phyloP scores from a whole-genome alignment of 2,329 filamentous ascomycete genomes.

The Calonectria pseudoturangicola region DNA sequence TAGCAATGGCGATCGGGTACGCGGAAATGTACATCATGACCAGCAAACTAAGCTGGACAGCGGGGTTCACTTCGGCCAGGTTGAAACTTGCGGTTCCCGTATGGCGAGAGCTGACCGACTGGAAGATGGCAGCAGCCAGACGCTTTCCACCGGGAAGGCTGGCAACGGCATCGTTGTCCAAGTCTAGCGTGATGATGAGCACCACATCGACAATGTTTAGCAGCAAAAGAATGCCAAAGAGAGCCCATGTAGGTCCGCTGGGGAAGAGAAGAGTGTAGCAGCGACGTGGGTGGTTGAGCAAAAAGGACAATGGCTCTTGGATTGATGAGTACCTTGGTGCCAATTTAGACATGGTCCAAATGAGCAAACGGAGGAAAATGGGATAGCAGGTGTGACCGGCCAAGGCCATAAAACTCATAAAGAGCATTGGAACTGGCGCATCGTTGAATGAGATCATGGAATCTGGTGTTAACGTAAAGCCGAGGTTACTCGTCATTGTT shows the following conservation, averaged over 20 bases:
- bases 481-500: slow-evolving; percentile 72
- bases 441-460: slow-evolving; percentile 71
- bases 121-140: slow-evolving; percentile 75
- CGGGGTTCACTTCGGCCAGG: slow-evolving; percentile 70
- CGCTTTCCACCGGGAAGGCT: slow-evolving; percentile 66
- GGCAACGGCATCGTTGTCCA: slow-evolving; percentile 71
- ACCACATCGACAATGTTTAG: slow-evolving; percentile 74
- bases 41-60: slow-evolving; percentile 74
- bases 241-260: slow-evolving; percentile 74
- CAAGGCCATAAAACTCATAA: slow-evolving; percentile 69
- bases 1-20: slow-evolving; percentile 77
- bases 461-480: slow-evolving; percentile 73
- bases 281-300: slow-evolving; percentile 77
- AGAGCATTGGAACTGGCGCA: slow-evolving; percentile 64
- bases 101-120: slow-evolving; percentile 70
- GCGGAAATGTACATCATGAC: slow-evolving; percentile 81
- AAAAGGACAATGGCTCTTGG: slow-evolving; percentile 70
- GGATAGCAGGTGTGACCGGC: slow-evolving; percentile 75
- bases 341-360: slow-evolving; percentile 73
- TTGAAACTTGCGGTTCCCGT: slow-evolving; percentile 70
- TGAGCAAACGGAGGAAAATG: slow-evolving; percentile 72
- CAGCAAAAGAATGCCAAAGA: slow-evolving; percentile 68
- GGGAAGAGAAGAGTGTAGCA: slow-evolving; percentile 80
- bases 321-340: slow-evolving; percentile 62
- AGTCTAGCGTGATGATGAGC: slow-evolving; percentile 70